Evolutionary conservation across 108 stramenopile genomes (phyloP), one percentile per base, ranked within the genome.

Genomic region (Bacterosira constricta): DNA sequence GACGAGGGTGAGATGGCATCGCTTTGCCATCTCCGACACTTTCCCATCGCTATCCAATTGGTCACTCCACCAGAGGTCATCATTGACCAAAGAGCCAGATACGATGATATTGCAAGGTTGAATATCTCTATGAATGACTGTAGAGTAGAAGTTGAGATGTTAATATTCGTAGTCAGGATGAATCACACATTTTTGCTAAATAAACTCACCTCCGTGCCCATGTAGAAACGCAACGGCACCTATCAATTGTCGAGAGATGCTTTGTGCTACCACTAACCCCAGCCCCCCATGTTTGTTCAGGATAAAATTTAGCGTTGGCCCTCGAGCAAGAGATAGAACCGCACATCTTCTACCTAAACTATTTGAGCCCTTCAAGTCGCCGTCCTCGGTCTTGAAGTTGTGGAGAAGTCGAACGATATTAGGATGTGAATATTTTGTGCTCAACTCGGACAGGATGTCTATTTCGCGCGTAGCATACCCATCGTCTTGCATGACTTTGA

Each of bases 61-160:
- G 66, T 90, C 90, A 65, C 86, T 87, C 89, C 89, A 91, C 71
- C 90, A 89, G 18, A 82, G 56, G 9, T 78, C 63, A 63, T 80
- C 72, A 39, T 73, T 54, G 8, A 73, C 34, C 26, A 23, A 26
- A 9, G 69, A 35, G 1, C 71, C 79, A 6, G 79, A 68, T 23
- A 80, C 60, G 21, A 80, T 69, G 17, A 80, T 79, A 67, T 95
- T 95, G 58, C 70, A 79, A 5, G 94, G 94, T 45, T 94, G 90
- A 68, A 95, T 91, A 67, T 95, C 94, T n/a, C 94, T 69, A 61
- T 95, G 94, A 46, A 95, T 78, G 7, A 92, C 90, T 38, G 11
- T n/a, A n/a, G n/a, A n/a, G n/a, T n/a, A n/a, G n/a, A n/a, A n/a
- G n/a, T 42, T 42, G 41, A 10, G 41, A 13, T 12, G 41, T 31